phyloP scores from a whole-genome alignment of 2,329 filamentous ascomycete genomes.

The Colletotrichum orchidophilum region DNA sequence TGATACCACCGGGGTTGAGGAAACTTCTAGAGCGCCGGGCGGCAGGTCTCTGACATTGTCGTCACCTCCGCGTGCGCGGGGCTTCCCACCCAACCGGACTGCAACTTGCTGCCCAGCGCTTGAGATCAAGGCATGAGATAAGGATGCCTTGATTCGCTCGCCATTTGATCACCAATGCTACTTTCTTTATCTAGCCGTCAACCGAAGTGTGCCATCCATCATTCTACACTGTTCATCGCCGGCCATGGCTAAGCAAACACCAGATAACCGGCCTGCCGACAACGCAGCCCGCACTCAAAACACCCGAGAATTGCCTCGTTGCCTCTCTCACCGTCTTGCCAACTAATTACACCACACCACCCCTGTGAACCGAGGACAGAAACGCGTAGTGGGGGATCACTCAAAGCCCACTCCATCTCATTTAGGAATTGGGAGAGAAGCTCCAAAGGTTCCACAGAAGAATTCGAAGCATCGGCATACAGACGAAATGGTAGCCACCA shows the following conservation, averaged over 20 bases:
- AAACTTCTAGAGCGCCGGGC: conserved; percentile 10
- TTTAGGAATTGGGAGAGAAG: conserved; percentile 34
- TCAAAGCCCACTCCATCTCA: conserved; percentile 10
- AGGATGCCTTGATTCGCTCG: background rate
- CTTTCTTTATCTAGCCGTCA: background rate
- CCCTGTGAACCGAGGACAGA: conserved; percentile 9
- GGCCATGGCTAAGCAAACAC: conserved; percentile 1
- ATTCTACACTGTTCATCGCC: background rate
- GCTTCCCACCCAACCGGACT: background rate
- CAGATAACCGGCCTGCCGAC: conserved; percentile 12
- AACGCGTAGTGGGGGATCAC: background rate
- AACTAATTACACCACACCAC: background rate
- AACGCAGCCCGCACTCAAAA: conserved; percentile 2
- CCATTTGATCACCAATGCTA: background rate
- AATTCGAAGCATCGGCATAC: conserved; percentile 26
- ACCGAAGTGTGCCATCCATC: background rate
- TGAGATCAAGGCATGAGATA: background rate
- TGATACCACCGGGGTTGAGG: conserved; percentile 2
- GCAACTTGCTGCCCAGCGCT: conserved; percentile 20
- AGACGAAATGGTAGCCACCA: conserved; percentile 8
- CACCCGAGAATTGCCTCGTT: conserved; percentile 16
- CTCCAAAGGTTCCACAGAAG: conserved; percentile 30
- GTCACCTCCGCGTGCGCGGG: conserved; percentile 8
- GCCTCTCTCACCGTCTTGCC: conserved; percentile 21
- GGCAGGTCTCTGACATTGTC: background rate